Conservation (phyloP, 2,329 filamentous ascomycete genomes). For the Arachnomyces sp. region DNA sequence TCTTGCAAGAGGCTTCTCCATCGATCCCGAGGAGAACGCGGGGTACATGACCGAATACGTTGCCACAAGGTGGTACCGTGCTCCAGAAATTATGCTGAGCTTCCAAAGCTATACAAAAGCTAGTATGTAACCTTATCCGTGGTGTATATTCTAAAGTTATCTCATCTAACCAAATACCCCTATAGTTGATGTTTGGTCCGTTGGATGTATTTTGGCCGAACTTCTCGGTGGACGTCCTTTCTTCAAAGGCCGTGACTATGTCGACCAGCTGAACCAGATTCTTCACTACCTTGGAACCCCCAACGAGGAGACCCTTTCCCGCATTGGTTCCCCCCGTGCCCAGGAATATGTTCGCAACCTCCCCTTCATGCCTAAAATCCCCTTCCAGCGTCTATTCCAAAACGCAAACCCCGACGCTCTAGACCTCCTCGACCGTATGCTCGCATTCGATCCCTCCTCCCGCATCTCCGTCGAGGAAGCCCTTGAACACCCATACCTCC, state of each 20-base stretch:
- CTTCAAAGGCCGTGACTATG: slow-evolving; percentile 98
- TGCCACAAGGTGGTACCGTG: slow-evolving; percentile 96
- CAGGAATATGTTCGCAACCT: slow-evolving; percentile 98
- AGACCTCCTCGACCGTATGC: slow-evolving; percentile 91
- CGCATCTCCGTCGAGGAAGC: slow-evolving; percentile 93
- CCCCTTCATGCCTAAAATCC: slow-evolving; percentile 87
- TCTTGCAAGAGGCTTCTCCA: slow-evolving; percentile 88
- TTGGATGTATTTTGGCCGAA: slow-evolving; percentile 94
- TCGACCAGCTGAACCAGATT: slow-evolving; percentile 99
- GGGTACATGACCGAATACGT: slow-evolving; percentile 99
- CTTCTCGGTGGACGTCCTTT: slow-evolving; percentile 92
- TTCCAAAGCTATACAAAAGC: slow-evolving; percentile 99
- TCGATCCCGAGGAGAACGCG: slow-evolving; percentile 95
- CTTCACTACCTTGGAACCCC: slow-evolving; percentile 95
- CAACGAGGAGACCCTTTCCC: slow-evolving; percentile 84
- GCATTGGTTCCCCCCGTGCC: slow-evolving; percentile 89
- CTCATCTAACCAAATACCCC: slow-evolving; percentile 14
- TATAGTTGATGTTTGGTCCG: slow-evolving; percentile 95
- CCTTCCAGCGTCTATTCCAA: slow-evolving; percentile 81
- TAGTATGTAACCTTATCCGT: slow-evolving; percentile 56
- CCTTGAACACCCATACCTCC: slow-evolving; percentile 89
- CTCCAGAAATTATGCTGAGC: slow-evolving; percentile 98
- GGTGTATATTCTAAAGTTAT: slow-evolving; percentile 4
- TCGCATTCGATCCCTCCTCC: slow-evolving; percentile 89
- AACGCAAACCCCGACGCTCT: slow-evolving; percentile 93